A percentile compares a stretch with the other conserved stretches of the same genome.
Evolutionary conservation across 106 monocot species (phyloP).

Genomic region (Xerophyta viscosa): DNA sequence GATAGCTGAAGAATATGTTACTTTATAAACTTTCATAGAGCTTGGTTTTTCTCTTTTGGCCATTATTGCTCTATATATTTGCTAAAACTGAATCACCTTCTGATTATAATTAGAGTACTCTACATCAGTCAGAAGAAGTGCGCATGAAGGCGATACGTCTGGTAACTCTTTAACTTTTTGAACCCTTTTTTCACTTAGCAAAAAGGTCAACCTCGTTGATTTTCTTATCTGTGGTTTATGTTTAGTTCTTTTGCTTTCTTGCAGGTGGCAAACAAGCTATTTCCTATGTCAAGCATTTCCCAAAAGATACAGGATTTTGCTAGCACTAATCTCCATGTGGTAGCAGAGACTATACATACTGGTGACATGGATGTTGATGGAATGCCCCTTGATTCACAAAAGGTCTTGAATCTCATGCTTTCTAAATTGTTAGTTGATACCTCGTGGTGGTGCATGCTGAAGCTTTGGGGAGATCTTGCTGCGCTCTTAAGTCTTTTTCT

Average conservation of each 20-base stretch:
- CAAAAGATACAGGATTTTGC: slow-evolving; percentile 89
- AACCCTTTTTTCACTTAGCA: too few relatives aligned
- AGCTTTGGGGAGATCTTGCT: too few relatives aligned
- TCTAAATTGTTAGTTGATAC: too few relatives aligned
- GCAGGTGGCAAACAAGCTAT: slow-evolving; percentile 97
- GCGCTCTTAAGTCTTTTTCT: too few relatives aligned
- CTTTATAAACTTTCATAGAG: too few relatives aligned
- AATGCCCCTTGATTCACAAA: slow-evolving; percentile 16
- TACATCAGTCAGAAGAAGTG: slow-evolving; percentile 80
- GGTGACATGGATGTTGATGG: slow-evolving; percentile 14
- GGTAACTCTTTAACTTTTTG: slow-evolving; percentile 41
- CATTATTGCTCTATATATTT: too few relatives aligned
- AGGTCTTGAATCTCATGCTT: slow-evolving; percentile 21
- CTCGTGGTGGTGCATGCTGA: too few relatives aligned
- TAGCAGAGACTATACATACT: slow-evolving; percentile 21
- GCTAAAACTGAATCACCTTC: too few relatives aligned
- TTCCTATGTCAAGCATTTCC: slow-evolving; percentile 69
- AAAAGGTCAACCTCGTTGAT: too few relatives aligned
- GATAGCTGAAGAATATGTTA: too few relatives aligned
- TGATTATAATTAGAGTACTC: slow-evolving; percentile 62
- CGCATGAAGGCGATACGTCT: slow-evolving; percentile 97
- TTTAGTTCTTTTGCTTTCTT: not conserved
- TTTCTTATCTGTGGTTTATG: not conserved
- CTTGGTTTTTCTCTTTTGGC: too few relatives aligned
- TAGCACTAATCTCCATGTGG: slow-evolving; percentile 55